Base-by-base conservation (phyloP, 352 stramenopile species). In the Globisporangium megalacanthum region DNA sequence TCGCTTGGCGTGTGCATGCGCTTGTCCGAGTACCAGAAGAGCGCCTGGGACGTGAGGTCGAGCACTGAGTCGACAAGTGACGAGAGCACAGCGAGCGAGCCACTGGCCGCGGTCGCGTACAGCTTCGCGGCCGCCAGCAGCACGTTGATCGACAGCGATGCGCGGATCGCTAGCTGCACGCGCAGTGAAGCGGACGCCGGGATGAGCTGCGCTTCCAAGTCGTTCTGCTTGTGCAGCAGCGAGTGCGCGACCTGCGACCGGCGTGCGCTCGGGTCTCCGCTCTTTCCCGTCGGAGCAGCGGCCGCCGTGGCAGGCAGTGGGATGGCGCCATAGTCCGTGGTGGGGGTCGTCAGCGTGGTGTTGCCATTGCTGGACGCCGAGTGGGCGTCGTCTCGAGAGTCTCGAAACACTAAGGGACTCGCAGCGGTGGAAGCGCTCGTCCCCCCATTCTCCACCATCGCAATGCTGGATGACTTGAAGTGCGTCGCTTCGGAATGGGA, bases 1-100 rank as follows among this genome's bases (percentile, higher is more conserved):
- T 93, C 86, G 41, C 82, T 88, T 9, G 79, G 85, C 36, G 84
- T 93, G 65, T 95, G 83, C 75, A 89, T 94, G 60, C 72, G 86
- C 59, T 96, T 91, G 71, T 98, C 94, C 41, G 95, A 97, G 69
- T 96, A 98, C 69, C 88, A 96, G 35, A 98, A 88, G 11, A 98
- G 85, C 39, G 77, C 77, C 60, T 98, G 93, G 14, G 87, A 97
- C 35, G 97, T 86, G 15, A 98, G 79, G 66, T 98, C 95, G 35
- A 98, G 70, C 44, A 97, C 86, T 5, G 84, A 97, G 66, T 98
- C 95, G 19, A 98, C 79, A 7, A 98, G 73, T 33, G 95, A 97
- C 41, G 95, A 97, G 25, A 98, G 70, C 49, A 98, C 92, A 0
- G 91, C 94, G 8, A 98, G 73, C 22, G 91, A 98, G 1, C 89